Percentiles rank a stretch among this genome's conserved stretches.
Evolutionary conservation across 352 stramenopile genomes (phyloP).

Genomic region (Globisporangium iwayamae): DNA sequence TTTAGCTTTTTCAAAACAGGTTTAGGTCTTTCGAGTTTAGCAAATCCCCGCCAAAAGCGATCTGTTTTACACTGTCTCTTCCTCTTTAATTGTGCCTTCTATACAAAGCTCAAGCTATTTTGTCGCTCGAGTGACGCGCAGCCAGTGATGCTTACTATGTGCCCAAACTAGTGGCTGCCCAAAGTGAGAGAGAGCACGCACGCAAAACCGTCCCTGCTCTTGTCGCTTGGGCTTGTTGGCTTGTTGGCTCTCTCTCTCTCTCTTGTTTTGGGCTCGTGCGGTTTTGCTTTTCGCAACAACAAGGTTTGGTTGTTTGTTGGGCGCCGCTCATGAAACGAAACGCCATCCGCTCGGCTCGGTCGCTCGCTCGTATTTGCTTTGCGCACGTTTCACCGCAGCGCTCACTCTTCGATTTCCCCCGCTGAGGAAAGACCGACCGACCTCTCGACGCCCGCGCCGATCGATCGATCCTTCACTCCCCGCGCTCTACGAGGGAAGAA

Average conservation of each 20-base stretch:
- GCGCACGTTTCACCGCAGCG: background rate
- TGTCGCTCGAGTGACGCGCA: background rate
- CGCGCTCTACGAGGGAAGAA: background rate
- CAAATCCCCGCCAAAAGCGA: background rate
- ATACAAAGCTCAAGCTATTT: background rate
- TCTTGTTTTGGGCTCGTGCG: background rate
- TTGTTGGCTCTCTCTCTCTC: background rate
- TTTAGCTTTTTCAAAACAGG: background rate
- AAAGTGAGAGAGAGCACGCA: background rate
- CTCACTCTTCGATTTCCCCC: conserved; percentile 13
- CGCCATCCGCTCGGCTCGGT: background rate
- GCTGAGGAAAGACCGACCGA: conserved; percentile 4
- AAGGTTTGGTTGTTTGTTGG: background rate
- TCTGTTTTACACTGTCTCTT: background rate
- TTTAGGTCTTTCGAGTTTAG: background rate
- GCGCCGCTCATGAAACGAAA: background rate
- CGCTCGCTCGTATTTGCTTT: background rate
- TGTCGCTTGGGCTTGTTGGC: background rate
- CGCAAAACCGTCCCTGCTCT: background rate
- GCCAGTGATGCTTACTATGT: background rate
- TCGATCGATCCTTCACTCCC: background rate
- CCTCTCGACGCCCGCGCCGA: conserved; percentile 8
- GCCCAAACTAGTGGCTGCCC: background rate
- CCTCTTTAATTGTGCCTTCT: background rate
- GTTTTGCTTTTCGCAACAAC: background rate